Base-by-base conservation (phyloP, 768 basidiomycete species). In the Amanita molliuscula region DNA sequence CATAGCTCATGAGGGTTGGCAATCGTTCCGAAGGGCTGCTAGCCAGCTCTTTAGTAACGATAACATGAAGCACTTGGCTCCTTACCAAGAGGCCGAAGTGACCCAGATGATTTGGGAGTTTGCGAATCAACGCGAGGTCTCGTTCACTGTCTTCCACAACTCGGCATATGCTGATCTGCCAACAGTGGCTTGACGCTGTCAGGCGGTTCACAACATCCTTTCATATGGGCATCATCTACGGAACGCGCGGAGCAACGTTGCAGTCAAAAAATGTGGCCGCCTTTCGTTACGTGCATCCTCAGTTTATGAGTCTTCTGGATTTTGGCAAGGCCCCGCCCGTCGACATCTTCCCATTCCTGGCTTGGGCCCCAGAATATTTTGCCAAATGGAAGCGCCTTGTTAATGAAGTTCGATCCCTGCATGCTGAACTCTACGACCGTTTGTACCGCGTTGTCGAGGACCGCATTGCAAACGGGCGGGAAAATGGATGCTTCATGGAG, bases 311-410 rank as follows among this genome's bases (percentile, higher is more conserved):
- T 6, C 54, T 59, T 8, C 45, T 65, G 23, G 64, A 63, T 18
- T 60, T 64, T 15, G 65, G 67, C 11, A 62, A 63, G 18, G 56
- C 62, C 34, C 66, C 68, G 2, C 67, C 68, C 4, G 48, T 69
- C 8, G 68, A 69, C 43, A 33, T 63, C n/a, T 49, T 69, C 23
- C 66, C 68, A 2, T 48, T 66, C 26, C 53, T 70, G 6, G 55
- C 54, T 26, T 56, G 61, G 35, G 56, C 69, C 4, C 68, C 68
- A 3, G 65, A 62, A 43, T 56, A 65, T 3, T 68, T 58, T 58
- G 66, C 66, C 6, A 48, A 56, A 8, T 68, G 68, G 68, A 70
- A 70, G 52, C 47, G 40, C 1, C 45, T 61, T 4, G 56, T 55
- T 25, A 54, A 51, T n/a, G 52, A 61, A 33, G 50, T 57, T 15